A percentile compares a stretch with the other conserved stretches of the same genome.
These are phyloP conservation scores for Nepenthes mirabilis DNA, from an alignment of 148 eudicot species.

Conservation along the genomic window DNA sequence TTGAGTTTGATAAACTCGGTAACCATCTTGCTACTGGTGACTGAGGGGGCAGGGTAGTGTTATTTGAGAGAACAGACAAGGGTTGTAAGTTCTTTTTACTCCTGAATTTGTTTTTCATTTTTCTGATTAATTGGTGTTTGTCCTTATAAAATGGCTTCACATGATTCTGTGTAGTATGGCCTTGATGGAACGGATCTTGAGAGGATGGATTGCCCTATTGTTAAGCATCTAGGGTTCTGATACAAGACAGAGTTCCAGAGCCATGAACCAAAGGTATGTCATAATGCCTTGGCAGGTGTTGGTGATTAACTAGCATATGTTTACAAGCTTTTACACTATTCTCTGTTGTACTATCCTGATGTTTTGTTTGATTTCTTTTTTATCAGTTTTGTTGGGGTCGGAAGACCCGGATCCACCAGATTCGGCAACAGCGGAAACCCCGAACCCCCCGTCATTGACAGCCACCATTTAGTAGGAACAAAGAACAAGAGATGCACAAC, in stretches of 20 bases:
- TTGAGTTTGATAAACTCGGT: slow-evolving; percentile 52
- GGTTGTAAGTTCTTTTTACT: slow-evolving; percentile 27
- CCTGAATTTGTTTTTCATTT: slow-evolving; percentile 2
- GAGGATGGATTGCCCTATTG: slow-evolving; percentile 7
- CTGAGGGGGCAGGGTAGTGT: slow-evolving; percentile 48
- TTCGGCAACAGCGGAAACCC: too few relatives aligned
- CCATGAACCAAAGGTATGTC: slow-evolving; percentile 91
- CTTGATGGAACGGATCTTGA: too few relatives aligned
- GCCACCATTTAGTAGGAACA: too few relatives aligned
- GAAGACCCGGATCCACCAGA: too few relatives aligned
- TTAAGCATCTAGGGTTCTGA: slow-evolving; percentile 88
- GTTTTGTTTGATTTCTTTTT: slow-evolving; percentile 5
- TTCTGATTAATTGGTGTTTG: neutral
- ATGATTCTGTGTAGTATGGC: slow-evolving; percentile 27
- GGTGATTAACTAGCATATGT: neutral
- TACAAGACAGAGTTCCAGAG: slow-evolving; percentile 99
- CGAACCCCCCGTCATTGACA: too few relatives aligned
- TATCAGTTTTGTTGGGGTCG: too few relatives aligned
- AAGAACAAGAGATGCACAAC: too few relatives aligned
- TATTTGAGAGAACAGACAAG: slow-evolving; percentile 41
- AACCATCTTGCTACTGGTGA: slow-evolving; percentile 60
- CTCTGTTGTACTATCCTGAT: neutral
- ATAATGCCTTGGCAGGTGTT: slow-evolving; percentile 3
- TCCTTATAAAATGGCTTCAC: slow-evolving; percentile 2
- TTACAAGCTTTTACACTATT: neutral